phyloP scores from a whole-genome alignment of 257 asterid genomes.

The Salvia miltiorrhiza region DNA sequence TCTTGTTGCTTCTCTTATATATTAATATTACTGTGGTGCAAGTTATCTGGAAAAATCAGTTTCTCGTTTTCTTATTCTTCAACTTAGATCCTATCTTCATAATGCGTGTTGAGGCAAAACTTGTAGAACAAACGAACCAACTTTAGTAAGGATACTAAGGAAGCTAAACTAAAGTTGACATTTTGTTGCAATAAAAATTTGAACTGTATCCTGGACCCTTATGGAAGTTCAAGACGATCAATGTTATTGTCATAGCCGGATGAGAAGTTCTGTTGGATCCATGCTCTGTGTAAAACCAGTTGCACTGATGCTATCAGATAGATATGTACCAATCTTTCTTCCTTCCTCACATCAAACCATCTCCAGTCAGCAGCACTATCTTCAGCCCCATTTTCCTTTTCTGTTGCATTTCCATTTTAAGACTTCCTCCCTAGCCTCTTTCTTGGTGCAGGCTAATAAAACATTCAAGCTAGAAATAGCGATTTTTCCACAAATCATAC shows the following conservation, averaged over 20 bases:
- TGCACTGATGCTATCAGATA: too few species aligned
- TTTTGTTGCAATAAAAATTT: neutral
- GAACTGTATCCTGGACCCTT: neutral
- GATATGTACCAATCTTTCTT: too few species aligned
- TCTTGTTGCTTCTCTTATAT: constrained; percentile 14
- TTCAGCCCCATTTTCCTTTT: neutral
- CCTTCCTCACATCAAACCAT: too few species aligned
- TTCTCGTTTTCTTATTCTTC: neutral
- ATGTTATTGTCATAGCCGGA: too few species aligned
- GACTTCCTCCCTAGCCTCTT: neutral
- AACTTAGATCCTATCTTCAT: neutral
- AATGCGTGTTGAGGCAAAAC: neutral
- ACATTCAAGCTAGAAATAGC: neutral
- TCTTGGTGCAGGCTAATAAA: neutral
- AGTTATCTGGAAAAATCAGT: neutral
- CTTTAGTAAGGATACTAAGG: neutral
- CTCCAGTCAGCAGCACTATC: neutral
- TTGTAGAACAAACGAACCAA: neutral
- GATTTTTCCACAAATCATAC: neutral
- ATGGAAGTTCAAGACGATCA: neutral
- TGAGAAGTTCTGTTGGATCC: too few species aligned
- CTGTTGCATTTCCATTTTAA: neutral
- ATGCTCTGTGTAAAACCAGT: neutral
- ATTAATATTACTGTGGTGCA: neutral
- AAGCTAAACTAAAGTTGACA: neutral